Percentiles rank a stretch among this genome's conserved stretches.
Evolutionary conservation across 2,329 filamentous ascomycete species (phyloP).

Genomic region (Microascus cirrosus): DNA sequence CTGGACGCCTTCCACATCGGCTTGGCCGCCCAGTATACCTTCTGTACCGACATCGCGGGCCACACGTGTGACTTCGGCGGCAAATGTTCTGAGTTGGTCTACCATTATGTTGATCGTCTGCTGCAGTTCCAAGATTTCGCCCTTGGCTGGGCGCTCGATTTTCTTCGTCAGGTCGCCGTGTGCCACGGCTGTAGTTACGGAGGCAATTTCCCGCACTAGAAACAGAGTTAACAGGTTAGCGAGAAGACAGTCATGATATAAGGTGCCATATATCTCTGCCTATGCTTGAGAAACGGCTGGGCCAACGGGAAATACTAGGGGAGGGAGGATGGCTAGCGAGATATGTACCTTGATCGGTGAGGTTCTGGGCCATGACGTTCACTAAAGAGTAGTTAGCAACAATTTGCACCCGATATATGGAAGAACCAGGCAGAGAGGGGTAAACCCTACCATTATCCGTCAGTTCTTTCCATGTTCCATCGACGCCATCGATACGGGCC

Average conservation of each 20-base stretch:
- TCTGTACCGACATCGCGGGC: conserved; percentile 77
- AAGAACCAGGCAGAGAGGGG: not conserved
- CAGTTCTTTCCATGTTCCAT: conserved; percentile 95
- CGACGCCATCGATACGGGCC: conserved; percentile 84
- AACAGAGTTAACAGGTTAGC: not conserved
- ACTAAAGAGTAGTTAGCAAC: conserved; percentile 29
- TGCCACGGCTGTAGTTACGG: conserved; percentile 73
- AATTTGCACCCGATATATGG: not conserved
- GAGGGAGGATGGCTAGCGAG: too few relatives aligned
- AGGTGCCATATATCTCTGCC: not conserved
- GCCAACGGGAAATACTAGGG: not conserved
- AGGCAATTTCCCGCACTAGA: conserved; percentile 69
- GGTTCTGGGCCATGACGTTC: conserved; percentile 74
- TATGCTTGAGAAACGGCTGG: not conserved
- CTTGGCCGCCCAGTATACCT: conserved; percentile 72
- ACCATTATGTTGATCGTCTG: conserved; percentile 88
- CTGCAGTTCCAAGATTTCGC: conserved; percentile 73
- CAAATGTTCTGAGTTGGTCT: conserved; percentile 73
- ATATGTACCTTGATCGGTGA: conserved; percentile 58
- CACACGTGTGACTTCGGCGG: conserved; percentile 72
- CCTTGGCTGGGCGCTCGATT: conserved; percentile 68
- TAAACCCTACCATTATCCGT: conserved; percentile 61
- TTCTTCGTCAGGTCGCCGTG: conserved; percentile 77
- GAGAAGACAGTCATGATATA: not conserved
- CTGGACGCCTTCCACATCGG: conserved; percentile 72